A percentile compares a stretch with the other conserved stretches of the same genome.
These are phyloP conservation scores for Perkinsus marinus DNA, from an alignment of 169 alveolate species.

Conservation along the genomic window DNA sequence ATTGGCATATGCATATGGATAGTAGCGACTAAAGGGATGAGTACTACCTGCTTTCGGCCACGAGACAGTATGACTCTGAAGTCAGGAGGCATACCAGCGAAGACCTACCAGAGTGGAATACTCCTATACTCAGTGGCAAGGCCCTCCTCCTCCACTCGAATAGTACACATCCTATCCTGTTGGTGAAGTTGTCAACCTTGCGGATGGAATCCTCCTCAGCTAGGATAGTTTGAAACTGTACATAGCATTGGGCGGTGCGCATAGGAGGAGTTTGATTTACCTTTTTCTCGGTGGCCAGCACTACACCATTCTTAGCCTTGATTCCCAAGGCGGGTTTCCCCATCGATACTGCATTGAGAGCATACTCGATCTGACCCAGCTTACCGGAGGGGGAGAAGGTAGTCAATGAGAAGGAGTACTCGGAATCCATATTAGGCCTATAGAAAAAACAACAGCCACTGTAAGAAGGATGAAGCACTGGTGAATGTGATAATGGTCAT, in stretches of 20 bases:
- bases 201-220: constrained; percentile 37
- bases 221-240: not conserved
- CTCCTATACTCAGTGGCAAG: too few relatives aligned
- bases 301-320: constrained; percentile 88
- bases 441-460: not conserved
- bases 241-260: constrained; percentile 18
- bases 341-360: constrained; percentile 85
- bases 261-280: too few relatives aligned
- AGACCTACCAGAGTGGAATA: constrained; percentile 77
- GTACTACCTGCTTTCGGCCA: not conserved
- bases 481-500: too few relatives aligned
- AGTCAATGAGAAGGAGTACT: constrained; percentile 78
- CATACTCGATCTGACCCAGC: constrained; percentile 90
- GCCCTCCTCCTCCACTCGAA: constrained; percentile 47
- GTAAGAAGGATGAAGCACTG: too few relatives aligned
- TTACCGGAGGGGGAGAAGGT: constrained; percentile 91
- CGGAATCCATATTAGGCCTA: constrained; percentile 48
- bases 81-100: constrained; percentile 97
- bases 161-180: constrained; percentile 76
- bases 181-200: constrained; percentile 79
- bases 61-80: constrained; percentile 70
- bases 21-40: too few relatives aligned
- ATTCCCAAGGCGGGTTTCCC: constrained; percentile 91
- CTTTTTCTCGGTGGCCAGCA: constrained; percentile 86
- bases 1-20: too few relatives aligned